phyloP scores from a whole-genome alignment of 306 rosid species.

The Astragalus membranaceus region DNA sequence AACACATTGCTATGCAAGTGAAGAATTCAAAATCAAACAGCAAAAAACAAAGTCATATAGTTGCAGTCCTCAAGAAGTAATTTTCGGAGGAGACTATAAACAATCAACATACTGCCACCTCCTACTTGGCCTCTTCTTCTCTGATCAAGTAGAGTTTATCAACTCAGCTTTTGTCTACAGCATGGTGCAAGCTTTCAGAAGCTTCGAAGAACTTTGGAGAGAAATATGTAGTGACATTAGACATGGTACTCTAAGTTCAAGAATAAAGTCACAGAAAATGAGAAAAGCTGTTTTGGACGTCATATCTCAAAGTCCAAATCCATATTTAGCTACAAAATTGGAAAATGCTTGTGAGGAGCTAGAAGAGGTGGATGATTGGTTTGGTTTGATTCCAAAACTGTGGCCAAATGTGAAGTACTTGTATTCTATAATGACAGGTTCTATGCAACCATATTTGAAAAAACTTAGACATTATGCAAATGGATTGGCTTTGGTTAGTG shows the following conservation, averaged over 20 bases:
- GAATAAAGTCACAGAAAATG: slow-evolving; percentile 38
- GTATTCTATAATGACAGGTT: slow-evolving; percentile 88
- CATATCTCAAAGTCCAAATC: slow-evolving; percentile 38
- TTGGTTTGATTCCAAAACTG: slow-evolving; percentile 58
- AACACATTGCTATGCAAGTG: slow-evolving; percentile 82
- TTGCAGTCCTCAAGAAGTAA: slow-evolving; percentile 86
- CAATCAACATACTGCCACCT: slow-evolving; percentile 92
- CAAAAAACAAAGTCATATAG: slow-evolving; percentile 58
- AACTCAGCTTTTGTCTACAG: slow-evolving; percentile 79
- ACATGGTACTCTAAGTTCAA: slow-evolving; percentile 38
- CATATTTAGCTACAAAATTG: slow-evolving; percentile 42
- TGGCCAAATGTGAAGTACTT: slow-evolving; percentile 89
- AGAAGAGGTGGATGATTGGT: slow-evolving; percentile 42
- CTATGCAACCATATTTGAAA: slow-evolving; percentile 79
- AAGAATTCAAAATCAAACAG: slow-evolving; percentile 85
- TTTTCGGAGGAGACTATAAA: slow-evolving; percentile 63
- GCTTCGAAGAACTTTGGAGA: slow-evolving; percentile 63
- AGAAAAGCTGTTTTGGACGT: slow-evolving; percentile 45
- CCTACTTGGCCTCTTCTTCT: slow-evolving; percentile 70
- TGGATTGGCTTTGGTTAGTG: slow-evolving; percentile 76
- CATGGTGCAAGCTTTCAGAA: slow-evolving; percentile 60
- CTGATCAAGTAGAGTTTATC: slow-evolving; percentile 63
- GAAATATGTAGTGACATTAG: slow-evolving; percentile 57
- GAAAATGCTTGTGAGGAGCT: slow-evolving; percentile 44
- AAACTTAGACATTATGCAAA: slow-evolving; percentile 68